Evolutionary conservation across 2,329 filamentous ascomycete genomes (phyloP).

Genomic region (Ophiostoma sp.): DNA sequence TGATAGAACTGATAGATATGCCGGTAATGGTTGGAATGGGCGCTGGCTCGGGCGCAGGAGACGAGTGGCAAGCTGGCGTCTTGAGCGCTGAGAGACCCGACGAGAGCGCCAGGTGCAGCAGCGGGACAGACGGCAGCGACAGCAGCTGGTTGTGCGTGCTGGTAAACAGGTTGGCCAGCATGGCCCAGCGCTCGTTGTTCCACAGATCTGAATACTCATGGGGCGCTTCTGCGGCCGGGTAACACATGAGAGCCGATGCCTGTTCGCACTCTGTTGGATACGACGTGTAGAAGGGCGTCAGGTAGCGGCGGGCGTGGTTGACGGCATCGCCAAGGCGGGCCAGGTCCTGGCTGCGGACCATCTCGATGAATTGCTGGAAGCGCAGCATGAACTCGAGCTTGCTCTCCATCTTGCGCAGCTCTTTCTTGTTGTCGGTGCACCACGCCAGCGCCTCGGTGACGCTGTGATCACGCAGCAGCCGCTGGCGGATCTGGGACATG

Average conservation of each 20-base stretch:
- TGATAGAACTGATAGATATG: neutral
- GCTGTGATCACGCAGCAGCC: conserved; percentile 63
- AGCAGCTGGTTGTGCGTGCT: conserved; percentile 84
- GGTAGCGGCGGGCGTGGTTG: conserved; percentile 76
- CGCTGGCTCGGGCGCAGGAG: conserved; percentile 28
- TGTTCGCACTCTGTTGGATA: conserved; percentile 69
- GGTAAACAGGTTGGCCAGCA: conserved; percentile 78
- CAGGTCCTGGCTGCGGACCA: conserved; percentile 68
- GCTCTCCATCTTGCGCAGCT: conserved; percentile 83
- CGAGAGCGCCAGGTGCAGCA: conserved; percentile 86
- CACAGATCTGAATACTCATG: conserved; percentile 62
- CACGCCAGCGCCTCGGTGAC: conserved; percentile 80
- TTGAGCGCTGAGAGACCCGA: conserved; percentile 93
- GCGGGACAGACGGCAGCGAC: conserved; percentile 75
- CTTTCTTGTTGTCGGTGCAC: conserved; percentile 92
- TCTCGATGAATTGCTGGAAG: conserved; percentile 91
- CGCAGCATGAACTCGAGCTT: conserved; percentile 91
- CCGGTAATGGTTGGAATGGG: neutral
- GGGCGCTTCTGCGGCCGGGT: conserved; percentile 56
- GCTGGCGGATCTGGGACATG: conserved; percentile 75
- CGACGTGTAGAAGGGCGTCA: conserved; percentile 67
- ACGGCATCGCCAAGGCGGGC: conserved; percentile 74
- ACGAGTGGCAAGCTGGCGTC: conserved; percentile 86
- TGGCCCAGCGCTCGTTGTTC: conserved; percentile 68
- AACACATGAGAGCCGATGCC: conserved; percentile 79